Conservation (phyloP, 2,329 filamentous ascomycete genomes). For the Eutypella sp. region DNA sequence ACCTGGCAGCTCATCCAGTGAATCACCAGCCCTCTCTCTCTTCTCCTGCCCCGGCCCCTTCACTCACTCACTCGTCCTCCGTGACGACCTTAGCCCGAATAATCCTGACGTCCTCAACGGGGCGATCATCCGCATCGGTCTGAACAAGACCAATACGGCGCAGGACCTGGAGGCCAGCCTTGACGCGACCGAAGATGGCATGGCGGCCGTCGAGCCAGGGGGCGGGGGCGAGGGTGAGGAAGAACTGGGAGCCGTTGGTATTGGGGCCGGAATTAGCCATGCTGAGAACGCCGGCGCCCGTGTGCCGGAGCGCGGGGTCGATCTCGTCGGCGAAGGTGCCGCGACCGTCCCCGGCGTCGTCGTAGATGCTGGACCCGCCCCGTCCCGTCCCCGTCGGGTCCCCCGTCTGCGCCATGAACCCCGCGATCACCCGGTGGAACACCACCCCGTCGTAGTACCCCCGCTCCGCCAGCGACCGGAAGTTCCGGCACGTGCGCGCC, state of each 20-base stretch:
- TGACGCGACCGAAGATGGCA: constrained; percentile 91
- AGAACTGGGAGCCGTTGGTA: constrained; percentile 94
- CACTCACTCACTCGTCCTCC: constrained; percentile 35
- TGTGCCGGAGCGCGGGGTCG: constrained; percentile 72
- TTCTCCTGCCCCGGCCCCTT: not conserved
- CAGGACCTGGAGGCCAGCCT: constrained; percentile 75
- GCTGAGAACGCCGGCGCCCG: constrained; percentile 84
- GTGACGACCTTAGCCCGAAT: constrained; percentile 66
- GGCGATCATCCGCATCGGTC: constrained; percentile 75
- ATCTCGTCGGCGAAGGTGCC: constrained; percentile 95
- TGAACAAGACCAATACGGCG: constrained; percentile 84
- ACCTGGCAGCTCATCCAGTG: not conserved
- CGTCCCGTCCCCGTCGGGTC: constrained; percentile 92
- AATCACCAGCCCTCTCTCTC: not conserved
- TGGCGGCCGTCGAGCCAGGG: constrained; percentile 97
- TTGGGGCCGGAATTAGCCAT: constrained; percentile 96
- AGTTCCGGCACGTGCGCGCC: constrained; percentile 86
- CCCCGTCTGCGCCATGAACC: constrained; percentile 95
- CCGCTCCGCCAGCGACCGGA: constrained; percentile 69
- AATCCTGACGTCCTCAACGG: constrained; percentile 78
- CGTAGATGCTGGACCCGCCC: constrained; percentile 85
- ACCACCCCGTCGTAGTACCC: constrained; percentile 84
- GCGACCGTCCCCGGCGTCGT: too few relatives aligned
- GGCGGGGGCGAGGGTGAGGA: constrained; percentile 88
- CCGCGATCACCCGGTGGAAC: constrained; percentile 91